Evolutionary conservation across 495 filamentous ascomycete species (phyloP), one percentile per base, ranked within the genome.

Genomic region (Hypoxylon lienhwacheense): DNA sequence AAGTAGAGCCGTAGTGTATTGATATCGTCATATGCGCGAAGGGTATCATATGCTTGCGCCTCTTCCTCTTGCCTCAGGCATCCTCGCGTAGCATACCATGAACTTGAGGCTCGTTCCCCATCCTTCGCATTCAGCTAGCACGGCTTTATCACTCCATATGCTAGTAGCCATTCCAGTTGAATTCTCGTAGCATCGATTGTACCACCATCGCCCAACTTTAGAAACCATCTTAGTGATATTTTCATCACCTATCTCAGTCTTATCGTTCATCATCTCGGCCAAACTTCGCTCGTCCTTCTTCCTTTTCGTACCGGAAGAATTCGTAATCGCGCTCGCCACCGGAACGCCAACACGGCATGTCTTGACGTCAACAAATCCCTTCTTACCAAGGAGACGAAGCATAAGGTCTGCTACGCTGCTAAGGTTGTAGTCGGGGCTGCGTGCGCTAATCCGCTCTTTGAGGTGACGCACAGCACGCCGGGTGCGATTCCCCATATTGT

Each of bases 191-290:
- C 90, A 96, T 41, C 85, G 80, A 3, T 81, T 86, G 69, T 96
- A 97, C 93, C 95, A 97, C 90, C 91, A 98, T 29, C 95, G 77
- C 11, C 93, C 95, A 5, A 98, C 92, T 53, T 83, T 85, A 14
- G 91, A 84, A 14, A 97, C 90, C 75, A 95, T 95, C 63, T 90
- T 91, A 3, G 89, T 87, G 60, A 97, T 95, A 44, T 81, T 85
- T 59, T 89, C 86, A 63, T 95, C 89, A 21, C 73, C 80, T 4
- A 82, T 79, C 14, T 76, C 74, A 2, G 80, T 73, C 17, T 81
- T 75, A 48, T 86, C 84, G 44, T 78, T 82, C 55, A 90, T 83
- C 65, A 90, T 78, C 59, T 91, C 87, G 5, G 81, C 80, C 1
- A 90, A 75, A 22, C 82, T 85, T 14, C 80, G 70, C 37, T 84